Evolutionary conservation across 2,329 filamentous ascomycete genomes (phyloP), one percentile per base, ranked within the genome.

Genomic region (Westerdykella sp.): DNA sequence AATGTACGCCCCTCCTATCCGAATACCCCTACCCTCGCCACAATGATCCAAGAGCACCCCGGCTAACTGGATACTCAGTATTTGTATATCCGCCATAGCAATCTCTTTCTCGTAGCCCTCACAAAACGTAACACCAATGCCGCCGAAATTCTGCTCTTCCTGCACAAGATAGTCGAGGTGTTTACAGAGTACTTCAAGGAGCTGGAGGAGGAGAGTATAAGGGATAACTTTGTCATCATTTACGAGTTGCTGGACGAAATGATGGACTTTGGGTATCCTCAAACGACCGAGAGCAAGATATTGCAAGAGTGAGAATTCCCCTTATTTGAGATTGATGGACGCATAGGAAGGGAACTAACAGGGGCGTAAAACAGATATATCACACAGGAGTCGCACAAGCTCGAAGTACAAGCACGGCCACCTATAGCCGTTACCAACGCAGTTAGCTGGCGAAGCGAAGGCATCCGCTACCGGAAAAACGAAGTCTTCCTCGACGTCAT

Each of bases 101-200:
- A 98, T 73, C 85, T 98, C 57, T 98, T 96, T 72, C 85, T 98
- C 54, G 87, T 98, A 60, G 93, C 93, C 50, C 77, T 98, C 47
- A 98, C 93, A 45, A 98, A 98, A 78, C 87, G 91, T 67, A 98
- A 98, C 73, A 95, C 89, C 59, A 98, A 98, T 76, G 93, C 93
- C 54, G 89, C 93, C 72, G 93, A 98, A 72, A 96, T 98, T 58
- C 82, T 98, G 37, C 83, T 98, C 40, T 98, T 98, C 76, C 79
- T 98, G 43, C 93, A 98, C 75, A 95, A 95, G 70, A 80, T 98
- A 43, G 93, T 98, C 62, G 93, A 97, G 69, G 93, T 98, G 51
- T 98, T 98, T 67, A 98, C 93, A 46, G 93, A 98, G 71, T 98
- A 98, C 75, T 98, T 98, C 78, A 98, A 98, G 70, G 91, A 94